Evolutionary conservation across 176 grass and related monocot genomes (phyloP).

Genomic region (Zea luxurians): DNA sequence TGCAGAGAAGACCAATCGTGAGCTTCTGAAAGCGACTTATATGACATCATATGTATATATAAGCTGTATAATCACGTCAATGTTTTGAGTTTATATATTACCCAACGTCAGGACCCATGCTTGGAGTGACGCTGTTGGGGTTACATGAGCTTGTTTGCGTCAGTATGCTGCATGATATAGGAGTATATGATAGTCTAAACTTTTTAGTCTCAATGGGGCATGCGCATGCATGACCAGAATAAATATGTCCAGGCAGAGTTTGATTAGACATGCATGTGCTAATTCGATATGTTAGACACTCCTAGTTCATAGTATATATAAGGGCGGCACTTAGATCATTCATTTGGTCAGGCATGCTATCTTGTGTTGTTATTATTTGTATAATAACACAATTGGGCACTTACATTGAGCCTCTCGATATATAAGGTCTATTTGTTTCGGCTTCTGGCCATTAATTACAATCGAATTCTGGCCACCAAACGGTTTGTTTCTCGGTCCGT

Average conservation of each 20-base stretch:
- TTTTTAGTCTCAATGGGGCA: background rate
- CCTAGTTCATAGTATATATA: too few relatives aligned
- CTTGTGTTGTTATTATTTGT: too few relatives aligned
- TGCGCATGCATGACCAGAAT: background rate
- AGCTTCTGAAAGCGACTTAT: background rate
- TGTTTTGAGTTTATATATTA: background rate
- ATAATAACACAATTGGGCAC: too few relatives aligned
- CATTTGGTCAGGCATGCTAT: too few relatives aligned
- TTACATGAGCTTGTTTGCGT: background rate
- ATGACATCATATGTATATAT: background rate
- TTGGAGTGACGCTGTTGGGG: background rate
- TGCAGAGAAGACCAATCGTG: background rate
- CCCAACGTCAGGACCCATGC: background rate
- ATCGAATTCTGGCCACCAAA: too few relatives aligned
- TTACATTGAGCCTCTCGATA: too few relatives aligned
- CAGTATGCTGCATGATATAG: background rate
- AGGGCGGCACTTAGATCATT: too few relatives aligned
- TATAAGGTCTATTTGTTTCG: too few relatives aligned
- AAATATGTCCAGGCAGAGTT: background rate
- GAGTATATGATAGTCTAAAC: background rate
- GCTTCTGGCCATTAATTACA: too few relatives aligned
- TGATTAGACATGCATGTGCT: background rate
- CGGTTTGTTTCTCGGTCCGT: too few relatives aligned
- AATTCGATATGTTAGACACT: background rate
- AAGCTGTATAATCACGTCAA: background rate